Percentiles rank a stretch among this genome's conserved stretches.
Conservation (phyloP, 306 rosid genomes). For the Mucuna pruriens region DNA sequence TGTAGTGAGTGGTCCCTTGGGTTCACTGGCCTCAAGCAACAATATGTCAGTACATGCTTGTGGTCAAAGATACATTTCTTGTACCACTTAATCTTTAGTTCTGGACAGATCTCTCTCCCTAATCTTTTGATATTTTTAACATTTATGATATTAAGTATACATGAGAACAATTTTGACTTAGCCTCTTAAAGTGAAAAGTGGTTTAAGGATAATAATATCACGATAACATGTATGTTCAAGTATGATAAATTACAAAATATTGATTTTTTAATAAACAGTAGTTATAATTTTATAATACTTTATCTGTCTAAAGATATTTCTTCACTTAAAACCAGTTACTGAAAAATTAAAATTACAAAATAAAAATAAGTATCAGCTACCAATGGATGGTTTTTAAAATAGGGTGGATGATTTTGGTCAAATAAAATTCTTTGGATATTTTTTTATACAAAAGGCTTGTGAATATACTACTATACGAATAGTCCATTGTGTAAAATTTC, state of each 20-base stretch:
- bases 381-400: not conserved
- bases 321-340: too few species aligned
- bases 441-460: not conserved
- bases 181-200: too few species aligned
- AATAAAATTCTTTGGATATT: not conserved
- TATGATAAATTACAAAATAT: not conserved
- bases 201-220: too few species aligned
- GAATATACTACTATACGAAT: not conserved
- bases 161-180: too few species aligned
- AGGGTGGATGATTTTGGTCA: not conserved
- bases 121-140: not conserved
- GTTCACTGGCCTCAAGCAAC: not conserved
- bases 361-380: not conserved
- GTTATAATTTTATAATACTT: not conserved
- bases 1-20: conserved; percentile 20
- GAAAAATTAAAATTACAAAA: too few species aligned
- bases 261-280: not conserved
- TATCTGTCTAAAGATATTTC: not conserved
- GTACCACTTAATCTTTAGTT: not conserved
- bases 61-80: not conserved
- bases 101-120: not conserved
- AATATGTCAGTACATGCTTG: not conserved
- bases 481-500: not conserved
- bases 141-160: not conserved
- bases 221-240: not conserved